Percentiles rank a stretch among this genome's conserved stretches.
Evolutionary conservation across 2,329 filamentous ascomycete genomes (phyloP).

Genomic region (Cephalotrichum gorgonifer): DNA sequence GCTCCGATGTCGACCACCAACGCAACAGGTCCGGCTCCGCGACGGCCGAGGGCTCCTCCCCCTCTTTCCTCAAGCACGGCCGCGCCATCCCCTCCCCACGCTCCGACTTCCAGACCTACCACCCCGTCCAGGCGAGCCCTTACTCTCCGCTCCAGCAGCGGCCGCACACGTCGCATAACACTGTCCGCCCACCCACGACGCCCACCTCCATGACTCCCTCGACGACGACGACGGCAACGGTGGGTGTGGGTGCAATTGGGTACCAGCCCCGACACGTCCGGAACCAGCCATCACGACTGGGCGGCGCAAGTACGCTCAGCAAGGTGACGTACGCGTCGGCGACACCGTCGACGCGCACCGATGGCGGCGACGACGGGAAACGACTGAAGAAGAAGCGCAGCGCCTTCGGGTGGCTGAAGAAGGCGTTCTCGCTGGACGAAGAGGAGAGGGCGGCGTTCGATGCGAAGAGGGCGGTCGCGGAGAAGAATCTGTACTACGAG

Average conservation of each 20-base stretch:
- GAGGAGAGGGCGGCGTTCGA: slow-evolving; percentile 52
- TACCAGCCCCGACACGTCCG: not conserved
- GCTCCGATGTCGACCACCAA: slow-evolving; percentile 31
- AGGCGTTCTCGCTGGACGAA: slow-evolving; percentile 55
- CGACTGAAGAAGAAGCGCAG: slow-evolving; percentile 56
- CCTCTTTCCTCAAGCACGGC: slow-evolving; percentile 11
- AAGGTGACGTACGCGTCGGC: slow-evolving; percentile 34
- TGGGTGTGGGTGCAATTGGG: too few relatives aligned
- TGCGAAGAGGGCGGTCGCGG: slow-evolving; percentile 36
- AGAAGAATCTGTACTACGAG: slow-evolving; percentile 38
- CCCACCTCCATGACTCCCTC: slow-evolving; percentile 3
- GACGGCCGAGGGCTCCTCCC: slow-evolving; percentile 18
- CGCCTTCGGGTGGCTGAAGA: slow-evolving; percentile 58
- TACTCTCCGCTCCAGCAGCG: slow-evolving; percentile 53
- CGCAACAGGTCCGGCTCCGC: slow-evolving; percentile 24
- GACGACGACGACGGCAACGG: too few relatives aligned
- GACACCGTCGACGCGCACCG: slow-evolving; percentile 14
- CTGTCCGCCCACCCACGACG: slow-evolving; percentile 7
- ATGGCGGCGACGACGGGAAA: slow-evolving; percentile 20
- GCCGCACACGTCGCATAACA: slow-evolving; percentile 38
- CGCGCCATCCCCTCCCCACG: slow-evolving; percentile 19
- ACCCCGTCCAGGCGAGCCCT: slow-evolving; percentile 51
- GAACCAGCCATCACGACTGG: slow-evolving; percentile 22
- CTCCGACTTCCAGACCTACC: slow-evolving; percentile 42
- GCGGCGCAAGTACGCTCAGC: slow-evolving; percentile 39